Percentiles rank a stretch among this genome's conserved stretches.
Evolutionary conservation across 2,329 filamentous ascomycete species (phyloP).

Genomic region (Mollisia scopiformis): DNA sequence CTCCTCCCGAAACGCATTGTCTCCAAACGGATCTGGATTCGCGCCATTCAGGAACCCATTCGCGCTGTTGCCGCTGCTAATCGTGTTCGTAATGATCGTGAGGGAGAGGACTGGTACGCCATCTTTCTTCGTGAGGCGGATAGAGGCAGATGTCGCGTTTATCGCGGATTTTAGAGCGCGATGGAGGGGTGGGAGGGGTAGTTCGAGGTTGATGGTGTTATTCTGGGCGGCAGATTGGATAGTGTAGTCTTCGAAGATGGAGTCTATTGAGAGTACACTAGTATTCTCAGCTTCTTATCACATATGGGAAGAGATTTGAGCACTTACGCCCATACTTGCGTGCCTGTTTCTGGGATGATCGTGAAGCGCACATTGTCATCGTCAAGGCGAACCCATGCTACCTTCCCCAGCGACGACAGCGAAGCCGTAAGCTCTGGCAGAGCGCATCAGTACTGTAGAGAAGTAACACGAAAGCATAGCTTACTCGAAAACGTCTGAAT

Average conservation of each 20-base stretch:
- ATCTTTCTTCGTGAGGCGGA: conserved; percentile 93
- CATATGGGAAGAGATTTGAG: conserved; percentile 2
- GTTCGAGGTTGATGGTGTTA: conserved; percentile 95
- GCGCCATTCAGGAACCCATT: conserved; percentile 31
- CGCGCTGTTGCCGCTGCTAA: conserved; percentile 48
- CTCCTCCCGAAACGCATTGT: conserved; percentile 50
- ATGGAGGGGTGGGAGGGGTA: conserved; percentile 85
- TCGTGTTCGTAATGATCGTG: conserved; percentile 81
- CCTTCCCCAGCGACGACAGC: conserved; percentile 56
- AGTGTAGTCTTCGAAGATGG: conserved; percentile 84
- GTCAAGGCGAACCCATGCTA: conserved; percentile 66
- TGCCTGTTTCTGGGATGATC: conserved; percentile 91
- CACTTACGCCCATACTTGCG: conserved; percentile 92
- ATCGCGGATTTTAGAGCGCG: conserved; percentile 89
- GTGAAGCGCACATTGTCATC: conserved; percentile 90
- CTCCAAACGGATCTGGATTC: conserved; percentile 48
- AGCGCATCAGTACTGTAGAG: background rate
- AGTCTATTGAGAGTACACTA: conserved; percentile 68
- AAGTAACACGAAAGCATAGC: conserved; percentile 20
- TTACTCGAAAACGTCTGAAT: conserved; percentile 68
- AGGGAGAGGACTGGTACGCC: conserved; percentile 84
- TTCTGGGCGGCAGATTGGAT: conserved; percentile 81
- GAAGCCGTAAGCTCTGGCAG: conserved; percentile 60
- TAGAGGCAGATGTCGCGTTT: conserved; percentile 77
- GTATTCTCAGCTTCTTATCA: conserved; percentile 34